A percentile compares a stretch with the other conserved stretches of the same genome.
Conservation (phyloP, 139 green algal genomes). For the Coelastrella sp. region DNA sequence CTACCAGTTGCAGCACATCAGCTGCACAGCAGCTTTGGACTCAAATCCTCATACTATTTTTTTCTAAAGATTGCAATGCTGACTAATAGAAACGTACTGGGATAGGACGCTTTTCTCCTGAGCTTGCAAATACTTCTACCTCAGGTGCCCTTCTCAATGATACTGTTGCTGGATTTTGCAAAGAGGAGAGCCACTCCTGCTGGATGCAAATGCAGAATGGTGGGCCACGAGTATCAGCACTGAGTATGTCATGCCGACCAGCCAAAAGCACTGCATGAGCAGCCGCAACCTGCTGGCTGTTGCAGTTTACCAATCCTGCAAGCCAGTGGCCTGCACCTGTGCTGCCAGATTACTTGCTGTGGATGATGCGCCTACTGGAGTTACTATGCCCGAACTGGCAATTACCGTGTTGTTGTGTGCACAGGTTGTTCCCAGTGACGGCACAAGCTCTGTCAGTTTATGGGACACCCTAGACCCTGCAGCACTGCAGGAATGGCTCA, state of each 20-base stretch:
- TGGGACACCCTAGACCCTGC: conserved; percentile 65
- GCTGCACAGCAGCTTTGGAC: neutral
- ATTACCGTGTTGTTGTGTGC: neutral
- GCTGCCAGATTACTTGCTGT: no score
- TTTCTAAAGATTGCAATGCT: no score
- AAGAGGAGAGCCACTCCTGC: conserved; percentile 49
- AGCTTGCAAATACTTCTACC: conserved; percentile 8
- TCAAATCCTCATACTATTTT: no score
- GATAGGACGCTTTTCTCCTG: no score
- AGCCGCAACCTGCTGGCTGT: no score
- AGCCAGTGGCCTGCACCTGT: no score
- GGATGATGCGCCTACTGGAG: no score
- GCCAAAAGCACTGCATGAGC: no score
- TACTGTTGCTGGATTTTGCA: conserved; percentile 58
- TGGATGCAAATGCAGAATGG: conserved; percentile 36
- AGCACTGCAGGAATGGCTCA: conserved; percentile 63
- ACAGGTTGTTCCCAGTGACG: conserved; percentile 66
- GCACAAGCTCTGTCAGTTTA: conserved; percentile 52
- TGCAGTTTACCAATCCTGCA: no score
- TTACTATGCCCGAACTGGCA: neutral
- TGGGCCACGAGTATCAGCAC: neutral
- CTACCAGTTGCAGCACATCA: neutral
- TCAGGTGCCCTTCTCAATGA: conserved; percentile 65
- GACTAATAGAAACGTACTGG: no score
- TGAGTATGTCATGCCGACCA: no score